Base-by-base conservation (phyloP, 2,329 filamentous ascomycete genomes). In the Plenodomus lindquistii region DNA sequence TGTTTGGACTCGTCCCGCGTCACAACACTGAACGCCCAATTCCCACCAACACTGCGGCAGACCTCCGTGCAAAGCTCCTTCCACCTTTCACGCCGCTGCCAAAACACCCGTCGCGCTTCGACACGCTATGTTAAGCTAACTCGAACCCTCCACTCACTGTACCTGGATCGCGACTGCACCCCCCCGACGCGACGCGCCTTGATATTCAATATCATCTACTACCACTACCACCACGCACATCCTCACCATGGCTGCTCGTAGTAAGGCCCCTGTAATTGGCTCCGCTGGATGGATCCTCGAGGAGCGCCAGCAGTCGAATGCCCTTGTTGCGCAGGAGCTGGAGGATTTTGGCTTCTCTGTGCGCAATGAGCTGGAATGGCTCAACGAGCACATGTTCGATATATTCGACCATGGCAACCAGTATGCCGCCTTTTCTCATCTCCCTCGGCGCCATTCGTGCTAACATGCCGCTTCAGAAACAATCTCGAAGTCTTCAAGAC, bases 311-410 rank as follows among this genome's bases (percentile, higher is more conserved):
- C 88, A 92, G 65, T 86, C 90, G 13, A 77, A 85, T 45, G 83
- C 89, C 57, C 85, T 97, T 55, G 82, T 88, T 15, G 81, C 87
- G 39, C 83, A 91, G 46, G 94, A 97, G 72, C 83, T 89, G 45
- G 93, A 97, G 60, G 95, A 99, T 75, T 95, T 97, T 67, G 85
- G 89, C 37, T 97, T 89, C 75, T 91, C 91, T 22, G 92, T 90
- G 54, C 85, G 89, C 49, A 96, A 97, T 74, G 94, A 99, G 72
- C 79, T 97, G 66, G 92, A 97, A 70, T 99, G 94, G 94, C 79
- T 99, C 63, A 97, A 99, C 67, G 94, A 97, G 76, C 94, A 99
- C 73, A 97, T 99, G 93, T 85, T 85, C 41, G 91, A 96, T 55
- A 90, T 99, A 66, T 96, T 97, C 71, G 87, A 86, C 64, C 85